Evolutionary conservation across 148 eudicot species (phyloP).

Genomic region (Nyssa sinensis): DNA sequence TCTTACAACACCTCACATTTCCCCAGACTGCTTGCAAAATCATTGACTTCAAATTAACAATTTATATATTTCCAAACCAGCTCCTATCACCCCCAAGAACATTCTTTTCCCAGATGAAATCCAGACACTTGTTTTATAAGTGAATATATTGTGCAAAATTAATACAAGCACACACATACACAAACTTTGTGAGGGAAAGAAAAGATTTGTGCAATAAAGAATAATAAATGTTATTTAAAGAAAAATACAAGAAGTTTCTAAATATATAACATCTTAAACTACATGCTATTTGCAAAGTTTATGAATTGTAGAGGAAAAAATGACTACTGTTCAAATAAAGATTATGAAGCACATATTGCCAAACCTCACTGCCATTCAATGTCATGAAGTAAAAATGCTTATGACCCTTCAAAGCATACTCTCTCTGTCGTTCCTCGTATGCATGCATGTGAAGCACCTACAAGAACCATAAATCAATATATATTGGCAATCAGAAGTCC

Average conservation of each 20-base stretch:
- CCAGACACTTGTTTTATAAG: too few species aligned
- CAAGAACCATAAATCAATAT: too few species aligned
- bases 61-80: too few species aligned
- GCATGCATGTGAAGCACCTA: conserved; percentile 91
- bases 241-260: not conserved
- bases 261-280: not conserved
- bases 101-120: too few species aligned
- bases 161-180: too few species aligned
- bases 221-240: too few species aligned
- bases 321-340: conserved; percentile 4
- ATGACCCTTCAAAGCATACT: conserved; percentile 82
- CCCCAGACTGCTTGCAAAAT: not conserved
- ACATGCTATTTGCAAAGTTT: not conserved
- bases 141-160: too few species aligned
- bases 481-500: not conserved
- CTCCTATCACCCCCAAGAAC: too few species aligned
- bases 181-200: too few species aligned
- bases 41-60: not conserved
- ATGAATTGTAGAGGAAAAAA: not conserved
- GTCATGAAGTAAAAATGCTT: conserved; percentile 99
- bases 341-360: conserved; percentile 17
- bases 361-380: conserved; percentile 91
- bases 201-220: too few species aligned
- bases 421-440: conserved; percentile 83
- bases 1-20: not conserved